Conservation (phyloP, 1,139 yeast genomes). For the Geotrichum restrictum region DNA sequence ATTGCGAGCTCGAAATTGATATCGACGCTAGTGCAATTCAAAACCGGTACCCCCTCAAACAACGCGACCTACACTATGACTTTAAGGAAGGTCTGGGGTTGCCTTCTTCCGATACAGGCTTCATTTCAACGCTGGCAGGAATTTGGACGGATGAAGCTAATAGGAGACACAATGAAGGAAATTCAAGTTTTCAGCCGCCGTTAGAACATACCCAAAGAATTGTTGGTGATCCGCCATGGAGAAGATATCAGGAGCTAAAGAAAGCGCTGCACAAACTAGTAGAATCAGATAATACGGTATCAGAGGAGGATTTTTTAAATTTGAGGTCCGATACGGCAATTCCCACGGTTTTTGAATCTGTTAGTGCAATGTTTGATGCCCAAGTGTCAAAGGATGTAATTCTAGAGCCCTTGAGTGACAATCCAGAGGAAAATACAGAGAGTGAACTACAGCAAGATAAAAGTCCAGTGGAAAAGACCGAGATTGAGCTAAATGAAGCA, state of each 20-base stretch:
- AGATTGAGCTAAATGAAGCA: not conserved
- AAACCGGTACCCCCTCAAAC: conserved; percentile 49
- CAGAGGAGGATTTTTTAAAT: not conserved
- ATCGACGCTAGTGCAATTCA: conserved; percentile 53
- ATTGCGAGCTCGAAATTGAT: conserved; percentile 67
- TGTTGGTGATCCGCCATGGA: conserved; percentile 38
- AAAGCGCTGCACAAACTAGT: conserved; percentile 36
- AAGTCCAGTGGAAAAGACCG: not conserved
- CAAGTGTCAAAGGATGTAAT: not conserved
- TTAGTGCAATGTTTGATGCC: conserved; percentile 25
- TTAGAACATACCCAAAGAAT: conserved; percentile 15
- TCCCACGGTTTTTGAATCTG: conserved; percentile 31
- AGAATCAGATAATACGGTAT: not conserved
- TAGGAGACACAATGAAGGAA: conserved; percentile 49
- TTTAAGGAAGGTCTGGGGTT: conserved; percentile 46
- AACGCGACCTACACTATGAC: conserved; percentile 50
- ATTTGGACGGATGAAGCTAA: conserved; percentile 59
- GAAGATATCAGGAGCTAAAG: conserved; percentile 40
- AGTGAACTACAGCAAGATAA: not conserved
- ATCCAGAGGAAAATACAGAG: not conserved
- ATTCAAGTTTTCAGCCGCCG: conserved; percentile 35
- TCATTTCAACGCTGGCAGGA: conserved; percentile 41
- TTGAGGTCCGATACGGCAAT: conserved; percentile 12
- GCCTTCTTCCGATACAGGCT: conserved; percentile 18
- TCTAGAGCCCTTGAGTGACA: not conserved